Conservation (phyloP, 768 basidiomycete species). For the Tubosaeta sp. region DNA sequence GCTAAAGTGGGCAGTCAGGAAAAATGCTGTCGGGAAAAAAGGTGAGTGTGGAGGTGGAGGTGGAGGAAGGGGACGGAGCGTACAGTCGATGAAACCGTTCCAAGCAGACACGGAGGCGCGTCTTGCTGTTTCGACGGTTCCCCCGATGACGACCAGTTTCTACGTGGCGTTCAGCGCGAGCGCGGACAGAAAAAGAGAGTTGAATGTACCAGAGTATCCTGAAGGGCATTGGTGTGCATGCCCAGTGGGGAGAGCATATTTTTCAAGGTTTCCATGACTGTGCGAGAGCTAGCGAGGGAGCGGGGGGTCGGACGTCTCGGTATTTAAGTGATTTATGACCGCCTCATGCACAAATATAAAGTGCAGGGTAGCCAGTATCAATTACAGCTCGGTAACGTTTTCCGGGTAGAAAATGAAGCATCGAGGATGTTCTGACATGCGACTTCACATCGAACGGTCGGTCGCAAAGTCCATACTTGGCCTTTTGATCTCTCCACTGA, state of each 20-base stretch:
- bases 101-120: slow-evolving; percentile 79
- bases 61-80: slow-evolving; percentile 1
- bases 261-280: slow-evolving; percentile 64
- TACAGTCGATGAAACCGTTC: slow-evolving; percentile 88
- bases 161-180: slow-evolving; percentile 23
- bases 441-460: slow-evolving; percentile 1
- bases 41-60: slow-evolving; percentile 5
- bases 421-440: slow-evolving; percentile 18
- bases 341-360: slow-evolving; percentile 31
- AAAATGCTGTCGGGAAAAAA: slow-evolving; percentile 55
- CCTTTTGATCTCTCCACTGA: not conserved
- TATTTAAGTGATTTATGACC: slow-evolving; percentile 32
- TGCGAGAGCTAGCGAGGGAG: slow-evolving; percentile 30
- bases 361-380: slow-evolving; percentile 27
- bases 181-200: not conserved
- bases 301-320: slow-evolving; percentile 29
- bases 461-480: slow-evolving; percentile 14
- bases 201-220: slow-evolving; percentile 65
- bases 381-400: slow-evolving; percentile 29
- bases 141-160: slow-evolving; percentile 90
- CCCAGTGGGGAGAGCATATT: slow-evolving; percentile 67
- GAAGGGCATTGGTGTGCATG: slow-evolving; percentile 63
- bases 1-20: slow-evolving; percentile 84
- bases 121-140: slow-evolving; percentile 82
- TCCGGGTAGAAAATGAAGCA: slow-evolving; percentile 18